These are phyloP conservation scores for Closterium sp. DNA, from an alignment of 139 green algal species.

Conservation along the genomic window DNA sequence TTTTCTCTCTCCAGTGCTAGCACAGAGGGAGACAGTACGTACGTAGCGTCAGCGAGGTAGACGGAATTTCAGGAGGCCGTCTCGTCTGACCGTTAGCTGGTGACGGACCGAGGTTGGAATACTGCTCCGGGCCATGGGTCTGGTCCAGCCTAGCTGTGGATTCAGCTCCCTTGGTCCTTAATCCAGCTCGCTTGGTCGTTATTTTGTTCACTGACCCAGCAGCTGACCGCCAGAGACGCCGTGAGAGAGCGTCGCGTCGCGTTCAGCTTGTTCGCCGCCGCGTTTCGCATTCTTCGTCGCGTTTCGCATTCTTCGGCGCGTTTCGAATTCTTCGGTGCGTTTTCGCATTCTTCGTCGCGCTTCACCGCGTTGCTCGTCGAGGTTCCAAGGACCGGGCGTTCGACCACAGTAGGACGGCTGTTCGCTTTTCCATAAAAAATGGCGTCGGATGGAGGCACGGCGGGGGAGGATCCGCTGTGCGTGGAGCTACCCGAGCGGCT, in stretches of 20 bases:
- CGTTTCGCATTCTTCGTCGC: background rate
- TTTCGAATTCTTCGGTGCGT: too few relatives aligned
- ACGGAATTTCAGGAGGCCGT: background rate
- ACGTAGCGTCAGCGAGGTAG: background rate
- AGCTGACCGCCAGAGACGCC: too few relatives aligned
- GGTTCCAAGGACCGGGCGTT: too few relatives aligned
- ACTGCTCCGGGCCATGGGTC: background rate
- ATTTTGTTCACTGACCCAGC: too few relatives aligned
- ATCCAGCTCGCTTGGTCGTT: background rate
- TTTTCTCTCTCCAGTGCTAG: background rate
- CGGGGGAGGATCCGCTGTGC: too few relatives aligned
- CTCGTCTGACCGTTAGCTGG: background rate
- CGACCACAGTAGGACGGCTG: background rate
- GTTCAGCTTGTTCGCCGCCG: too few relatives aligned
- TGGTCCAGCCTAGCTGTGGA: too few relatives aligned
- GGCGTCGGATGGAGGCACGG: background rate
- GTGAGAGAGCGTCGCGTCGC: background rate
- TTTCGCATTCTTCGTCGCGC: too few relatives aligned
- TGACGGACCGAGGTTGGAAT: background rate
- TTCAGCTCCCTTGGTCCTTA: too few relatives aligned
- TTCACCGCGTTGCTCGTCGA: too few relatives aligned
- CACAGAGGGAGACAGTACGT: background rate
- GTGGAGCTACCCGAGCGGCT: conserved; percentile 10
- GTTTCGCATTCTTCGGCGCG: background rate
- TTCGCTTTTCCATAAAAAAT: background rate